Conservation (phyloP, 768 basidiomycete genomes). For the Tubosaeta sp. region DNA sequence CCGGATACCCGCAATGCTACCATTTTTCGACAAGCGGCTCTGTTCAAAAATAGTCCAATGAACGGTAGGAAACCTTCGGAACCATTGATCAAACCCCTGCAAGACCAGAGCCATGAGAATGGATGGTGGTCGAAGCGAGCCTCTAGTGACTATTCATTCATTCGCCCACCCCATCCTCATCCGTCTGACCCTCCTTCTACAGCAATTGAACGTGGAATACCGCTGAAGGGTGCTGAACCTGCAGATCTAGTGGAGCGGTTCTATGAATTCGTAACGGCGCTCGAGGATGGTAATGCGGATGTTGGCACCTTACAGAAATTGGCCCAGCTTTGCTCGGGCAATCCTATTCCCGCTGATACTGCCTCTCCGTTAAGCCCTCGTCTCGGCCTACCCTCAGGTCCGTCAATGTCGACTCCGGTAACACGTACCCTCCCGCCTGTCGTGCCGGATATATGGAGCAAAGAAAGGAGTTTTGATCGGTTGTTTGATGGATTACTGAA, state of each 20-base stretch:
- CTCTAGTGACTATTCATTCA: slow-evolving; percentile 46
- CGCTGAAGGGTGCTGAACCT: slow-evolving; percentile 36
- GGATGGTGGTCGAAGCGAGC: slow-evolving; percentile 85
- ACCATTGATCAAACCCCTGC: slow-evolving; percentile 66
- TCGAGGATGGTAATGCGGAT: slow-evolving; percentile 52
- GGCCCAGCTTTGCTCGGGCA: slow-evolving; percentile 56
- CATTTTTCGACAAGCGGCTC: slow-evolving; percentile 69
- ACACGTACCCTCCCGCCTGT: slow-evolving; percentile 36
- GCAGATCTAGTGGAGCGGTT: slow-evolving; percentile 48
- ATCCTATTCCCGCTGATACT: slow-evolving; percentile 41
- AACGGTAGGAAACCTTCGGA: slow-evolving; percentile 45
- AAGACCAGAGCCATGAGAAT: slow-evolving; percentile 63
- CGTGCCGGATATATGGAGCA: slow-evolving; percentile 65
- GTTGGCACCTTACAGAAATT: slow-evolving; percentile 60
- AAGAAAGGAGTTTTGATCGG: slow-evolving; percentile 63
- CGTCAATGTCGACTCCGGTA: slow-evolving; percentile 52
- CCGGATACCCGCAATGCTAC: slow-evolving; percentile 55
- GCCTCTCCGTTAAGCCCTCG: slow-evolving; percentile 53
- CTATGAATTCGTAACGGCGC: slow-evolving; percentile 45
- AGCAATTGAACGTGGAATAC: slow-evolving; percentile 45
- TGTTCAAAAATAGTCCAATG: slow-evolving; percentile 80
- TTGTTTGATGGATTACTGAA: slow-evolving; percentile 62
- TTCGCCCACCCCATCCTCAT: neutral
- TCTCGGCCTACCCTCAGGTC: slow-evolving; percentile 47
- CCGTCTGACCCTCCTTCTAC: slow-evolving; percentile 8